These are phyloP conservation scores for Paramecium primaurelia DNA, from an alignment of 73 alveolate species.

Conservation along the genomic window DNA sequence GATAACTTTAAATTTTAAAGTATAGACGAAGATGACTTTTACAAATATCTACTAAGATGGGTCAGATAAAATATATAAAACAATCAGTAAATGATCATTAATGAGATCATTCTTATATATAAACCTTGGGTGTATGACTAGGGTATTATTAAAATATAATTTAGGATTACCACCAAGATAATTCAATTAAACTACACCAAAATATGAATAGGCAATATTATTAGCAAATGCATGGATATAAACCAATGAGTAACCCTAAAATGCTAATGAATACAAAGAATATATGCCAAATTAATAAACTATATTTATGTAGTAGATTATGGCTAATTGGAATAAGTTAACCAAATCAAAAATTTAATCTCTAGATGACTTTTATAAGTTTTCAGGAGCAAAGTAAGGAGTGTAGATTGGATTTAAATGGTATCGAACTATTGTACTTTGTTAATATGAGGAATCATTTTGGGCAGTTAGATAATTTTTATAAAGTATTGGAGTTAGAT, in stretches of 20 bases:
- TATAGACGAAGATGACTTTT: constrained; percentile 60
- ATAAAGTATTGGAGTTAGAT: background rate
- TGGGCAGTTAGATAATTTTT: background rate
- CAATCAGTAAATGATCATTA: constrained; percentile 20
- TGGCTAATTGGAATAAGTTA: background rate
- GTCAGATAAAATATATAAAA: background rate
- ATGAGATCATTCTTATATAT: constrained; percentile 66
- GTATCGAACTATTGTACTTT: background rate
- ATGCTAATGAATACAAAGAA: background rate
- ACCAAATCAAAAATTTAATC: background rate
- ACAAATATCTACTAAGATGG: background rate
- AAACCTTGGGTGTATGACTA: constrained; percentile 73
- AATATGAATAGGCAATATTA: constrained; percentile 47
- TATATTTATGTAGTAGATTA: background rate
- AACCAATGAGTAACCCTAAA: background rate
- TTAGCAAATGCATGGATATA: constrained; percentile 55
- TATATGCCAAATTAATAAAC: background rate
- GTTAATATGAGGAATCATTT: background rate
- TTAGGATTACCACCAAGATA: constrained; percentile 69
- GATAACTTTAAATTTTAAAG: constrained; percentile 58
- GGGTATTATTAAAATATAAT: background rate
- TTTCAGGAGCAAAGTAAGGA: background rate
- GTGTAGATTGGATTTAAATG: background rate
- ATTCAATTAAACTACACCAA: constrained; percentile 67
- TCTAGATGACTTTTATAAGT: background rate